Evolutionary conservation across 1,139 yeast genomes (phyloP), one percentile per base, ranked within the genome.

Genomic region (Yamadazyma atlantica): DNA sequence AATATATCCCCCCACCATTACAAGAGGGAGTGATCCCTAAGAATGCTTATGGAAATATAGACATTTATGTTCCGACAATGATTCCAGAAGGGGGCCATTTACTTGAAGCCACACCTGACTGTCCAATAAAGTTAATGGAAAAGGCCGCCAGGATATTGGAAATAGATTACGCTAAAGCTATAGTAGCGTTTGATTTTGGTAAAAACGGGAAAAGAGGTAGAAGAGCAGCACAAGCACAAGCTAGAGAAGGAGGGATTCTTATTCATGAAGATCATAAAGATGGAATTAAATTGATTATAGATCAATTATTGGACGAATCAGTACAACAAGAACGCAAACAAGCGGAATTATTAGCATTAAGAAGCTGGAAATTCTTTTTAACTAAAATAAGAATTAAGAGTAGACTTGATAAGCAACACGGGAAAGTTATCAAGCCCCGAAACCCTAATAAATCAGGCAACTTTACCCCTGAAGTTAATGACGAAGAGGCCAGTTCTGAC

Each of bases 121-220:
- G 48, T 23, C 63, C 75, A 2, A 66, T 76, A 44, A 73, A 74
- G 23, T 58, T 72, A 42, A 77, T 85, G 0, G 79, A 75, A 32
- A 69, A 69, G 38, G 96, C 97, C 0, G 95, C 95, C 0, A 74
- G 71, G 39, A 55, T 81, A 1, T 51, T 90, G 16, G 80, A 75
- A 0, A 71, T 92, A 5, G 96, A 88, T 51, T 89, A 73, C 62
- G 97, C 96, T 0, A 80, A 78, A 34, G 97, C 97, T 0, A 88
- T 90, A 3, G 81, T 83, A 3, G 89, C 94, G 0, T 90, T 94
- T 63, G 92, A 86, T 41, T 92, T 86, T 58, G 54, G 59, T n/a
- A 44, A 39, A n/a, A n/a, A n/a, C n/a, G n/a, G n/a, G 16, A 42
- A 43, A 32, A 48, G 43, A 4, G 48, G 42, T 4, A 37, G 30